These are phyloP conservation scores for Letharia columbiana DNA, from an alignment of 495 filamentous ascomycete species.

Conservation along the genomic window DNA sequence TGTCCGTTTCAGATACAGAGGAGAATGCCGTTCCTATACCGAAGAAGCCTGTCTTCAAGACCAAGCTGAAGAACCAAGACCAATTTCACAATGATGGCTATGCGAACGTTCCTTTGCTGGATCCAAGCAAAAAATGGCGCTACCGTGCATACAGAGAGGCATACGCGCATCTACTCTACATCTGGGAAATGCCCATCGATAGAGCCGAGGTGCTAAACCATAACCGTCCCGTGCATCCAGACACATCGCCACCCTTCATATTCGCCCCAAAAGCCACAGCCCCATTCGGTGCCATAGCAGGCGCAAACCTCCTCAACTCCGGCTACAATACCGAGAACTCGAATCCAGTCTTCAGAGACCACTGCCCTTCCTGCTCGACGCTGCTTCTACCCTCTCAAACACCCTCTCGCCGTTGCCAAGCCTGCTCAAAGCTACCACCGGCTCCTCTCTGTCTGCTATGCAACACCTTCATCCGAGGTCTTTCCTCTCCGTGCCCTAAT, in stretches of 20 bases:
- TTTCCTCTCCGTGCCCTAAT: slow-evolving; percentile 43
- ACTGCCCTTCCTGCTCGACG: slow-evolving; percentile 35
- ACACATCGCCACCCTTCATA: neutral
- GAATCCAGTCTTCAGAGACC: slow-evolving; percentile 38
- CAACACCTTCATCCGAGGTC: slow-evolving; percentile 39
- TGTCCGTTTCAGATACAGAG: slow-evolving; percentile 39
- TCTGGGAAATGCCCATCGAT: slow-evolving; percentile 70
- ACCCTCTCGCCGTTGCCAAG: slow-evolving; percentile 32
- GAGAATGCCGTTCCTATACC: slow-evolving; percentile 32
- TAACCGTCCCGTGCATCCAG: slow-evolving; percentile 32
- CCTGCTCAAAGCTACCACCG: slow-evolving; percentile 34
- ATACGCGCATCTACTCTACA: slow-evolving; percentile 73
- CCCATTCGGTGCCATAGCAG: neutral
- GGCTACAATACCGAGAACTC: slow-evolving; percentile 20
- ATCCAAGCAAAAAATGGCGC: slow-evolving; percentile 48
- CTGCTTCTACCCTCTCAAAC: slow-evolving; percentile 16
- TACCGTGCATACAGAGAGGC: slow-evolving; percentile 65
- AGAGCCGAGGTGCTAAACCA: slow-evolving; percentile 80
- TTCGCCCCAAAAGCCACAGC: neutral
- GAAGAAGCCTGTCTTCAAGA: slow-evolving; percentile 42
- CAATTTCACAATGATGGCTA: slow-evolving; percentile 72
- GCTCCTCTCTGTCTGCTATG: slow-evolving; percentile 42
- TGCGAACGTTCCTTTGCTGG: slow-evolving; percentile 58
- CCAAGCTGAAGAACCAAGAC: slow-evolving; percentile 64
- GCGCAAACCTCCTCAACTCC: slow-evolving; percentile 5